Evolutionary conservation across 2,329 filamentous ascomycete species (phyloP).

Genomic region (Aureobasidium uvarum): DNA sequence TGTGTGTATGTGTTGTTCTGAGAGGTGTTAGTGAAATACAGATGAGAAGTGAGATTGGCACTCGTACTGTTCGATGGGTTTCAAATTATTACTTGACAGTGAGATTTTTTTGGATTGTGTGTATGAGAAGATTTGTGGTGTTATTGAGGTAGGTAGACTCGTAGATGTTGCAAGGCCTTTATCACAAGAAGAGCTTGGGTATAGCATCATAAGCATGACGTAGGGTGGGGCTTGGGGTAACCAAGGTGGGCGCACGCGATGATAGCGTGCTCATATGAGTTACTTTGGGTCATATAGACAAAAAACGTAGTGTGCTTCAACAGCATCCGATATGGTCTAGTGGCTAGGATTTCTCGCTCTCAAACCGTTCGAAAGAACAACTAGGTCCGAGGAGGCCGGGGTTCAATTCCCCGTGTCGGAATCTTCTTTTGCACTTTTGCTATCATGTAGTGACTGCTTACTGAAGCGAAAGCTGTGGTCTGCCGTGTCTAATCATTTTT

Average conservation of each 20-base stretch:
- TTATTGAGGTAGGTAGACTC: neutral
- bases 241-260: neutral
- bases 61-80: neutral
- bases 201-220: slow-evolving; percentile 16
- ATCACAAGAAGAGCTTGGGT: slow-evolving; percentile 1
- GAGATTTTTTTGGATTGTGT: neutral
- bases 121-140: neutral
- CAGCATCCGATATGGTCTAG: slow-evolving; percentile 2
- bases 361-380: neutral
- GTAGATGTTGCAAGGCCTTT: neutral
- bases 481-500: neutral
- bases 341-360: slow-evolving; percentile 3
- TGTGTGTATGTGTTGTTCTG: neutral
- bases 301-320: no score
- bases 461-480: no score
- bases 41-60: neutral
- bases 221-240: neutral
- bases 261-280: no score
- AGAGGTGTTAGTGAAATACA: neutral
- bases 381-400: neutral
- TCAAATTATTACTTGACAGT: neutral
- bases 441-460: neutral
- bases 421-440: neutral
- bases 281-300: no score
- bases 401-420: neutral